phyloP scores from a whole-genome alignment of 164 flowering plant genomes.

The Cinnamomum micranthum region DNA sequence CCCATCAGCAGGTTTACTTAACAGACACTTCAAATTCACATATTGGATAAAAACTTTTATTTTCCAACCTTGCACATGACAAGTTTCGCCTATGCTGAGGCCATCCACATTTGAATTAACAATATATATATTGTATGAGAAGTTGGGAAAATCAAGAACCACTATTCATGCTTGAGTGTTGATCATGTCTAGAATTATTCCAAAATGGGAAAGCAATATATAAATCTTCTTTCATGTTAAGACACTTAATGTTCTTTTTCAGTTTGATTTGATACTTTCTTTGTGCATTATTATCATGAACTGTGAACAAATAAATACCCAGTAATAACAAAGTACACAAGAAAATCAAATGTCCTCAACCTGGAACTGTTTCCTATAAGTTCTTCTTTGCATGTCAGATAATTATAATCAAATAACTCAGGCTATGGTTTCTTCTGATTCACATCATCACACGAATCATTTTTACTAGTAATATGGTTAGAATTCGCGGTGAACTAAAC shows the following conservation, averaged over 20 bases:
- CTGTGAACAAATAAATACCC: too few relatives aligned
- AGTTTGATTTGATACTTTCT: too few relatives aligned
- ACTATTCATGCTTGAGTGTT: background rate
- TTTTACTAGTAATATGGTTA: background rate
- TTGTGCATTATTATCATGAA: too few relatives aligned
- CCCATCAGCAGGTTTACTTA: conserved; percentile 1
- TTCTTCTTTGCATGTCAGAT: background rate
- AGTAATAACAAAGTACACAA: too few relatives aligned
- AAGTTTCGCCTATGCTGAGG: background rate
- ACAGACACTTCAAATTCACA: conserved; percentile 1
- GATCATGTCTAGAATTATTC: background rate
- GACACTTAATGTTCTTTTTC: background rate
- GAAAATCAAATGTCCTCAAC: too few relatives aligned
- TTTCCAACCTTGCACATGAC: background rate
- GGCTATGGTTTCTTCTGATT: background rate
- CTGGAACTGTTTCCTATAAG: too few relatives aligned
- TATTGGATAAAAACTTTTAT: background rate
- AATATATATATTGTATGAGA: background rate
- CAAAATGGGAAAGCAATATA: background rate
- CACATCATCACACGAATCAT: background rate
- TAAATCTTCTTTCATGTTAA: background rate
- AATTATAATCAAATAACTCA: background rate
- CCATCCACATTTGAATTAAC: background rate
- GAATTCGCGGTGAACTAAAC: background rate
- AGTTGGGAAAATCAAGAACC: background rate